Evolutionary conservation across 345 rosid genomes (phyloP).

Genomic region (Citrus unshiu): DNA sequence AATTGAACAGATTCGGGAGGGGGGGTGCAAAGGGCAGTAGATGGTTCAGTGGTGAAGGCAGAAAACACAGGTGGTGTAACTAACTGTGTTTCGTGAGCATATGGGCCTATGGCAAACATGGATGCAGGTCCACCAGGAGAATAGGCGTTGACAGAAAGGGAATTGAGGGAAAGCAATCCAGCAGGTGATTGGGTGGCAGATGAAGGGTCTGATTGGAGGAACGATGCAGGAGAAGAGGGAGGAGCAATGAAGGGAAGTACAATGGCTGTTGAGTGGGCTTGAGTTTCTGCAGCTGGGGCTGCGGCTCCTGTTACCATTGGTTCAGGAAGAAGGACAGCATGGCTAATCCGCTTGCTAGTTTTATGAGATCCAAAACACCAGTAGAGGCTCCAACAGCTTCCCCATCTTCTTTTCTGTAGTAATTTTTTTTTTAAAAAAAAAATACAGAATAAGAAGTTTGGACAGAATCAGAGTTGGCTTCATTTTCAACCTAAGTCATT

Average conservation of each 20-base stretch:
- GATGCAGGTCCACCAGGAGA: constrained; percentile 73
- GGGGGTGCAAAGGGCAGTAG: constrained; percentile 92
- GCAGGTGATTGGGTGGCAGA: constrained; percentile 75
- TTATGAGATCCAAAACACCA: constrained; percentile 81
- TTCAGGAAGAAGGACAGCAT: constrained; percentile 79
- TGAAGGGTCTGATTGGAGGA: constrained; percentile 83
- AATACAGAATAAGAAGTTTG: neutral
- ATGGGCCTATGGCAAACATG: constrained; percentile 77
- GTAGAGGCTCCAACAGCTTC: constrained; percentile 71
- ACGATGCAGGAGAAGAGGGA: constrained; percentile 92
- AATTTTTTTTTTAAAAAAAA: constrained; percentile 13
- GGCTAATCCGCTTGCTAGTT: constrained; percentile 71
- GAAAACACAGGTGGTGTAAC: constrained; percentile 97
- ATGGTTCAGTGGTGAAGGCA: constrained; percentile 84
- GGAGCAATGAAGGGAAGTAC: constrained; percentile 81
- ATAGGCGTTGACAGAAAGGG: constrained; percentile 47
- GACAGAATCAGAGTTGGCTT: neutral
- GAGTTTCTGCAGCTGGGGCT: constrained; percentile 35
- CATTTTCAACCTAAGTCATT: neutral
- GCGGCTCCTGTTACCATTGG: constrained; percentile 39
- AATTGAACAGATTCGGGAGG: constrained; percentile 79
- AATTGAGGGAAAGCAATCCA: constrained; percentile 52
- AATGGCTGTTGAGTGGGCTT: constrained; percentile 39
- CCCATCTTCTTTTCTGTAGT: constrained; percentile 81
- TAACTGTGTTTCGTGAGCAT: constrained; percentile 89